These are phyloP conservation scores for Fusarium coicis DNA, from an alignment of 2,329 filamentous ascomycete species.

Conservation along the genomic window DNA sequence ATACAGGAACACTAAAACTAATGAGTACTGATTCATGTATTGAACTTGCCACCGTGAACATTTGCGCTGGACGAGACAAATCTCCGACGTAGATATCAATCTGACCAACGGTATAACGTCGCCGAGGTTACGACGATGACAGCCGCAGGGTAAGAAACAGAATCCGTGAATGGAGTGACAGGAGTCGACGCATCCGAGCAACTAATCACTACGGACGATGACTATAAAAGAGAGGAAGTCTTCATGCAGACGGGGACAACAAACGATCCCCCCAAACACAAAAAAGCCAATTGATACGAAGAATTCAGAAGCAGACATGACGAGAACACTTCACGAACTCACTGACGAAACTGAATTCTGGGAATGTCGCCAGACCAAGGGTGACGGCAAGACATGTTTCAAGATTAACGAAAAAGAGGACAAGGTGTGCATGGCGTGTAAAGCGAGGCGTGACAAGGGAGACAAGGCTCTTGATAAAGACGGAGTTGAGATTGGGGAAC, in stretches of 20 bases:
- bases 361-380: background rate
- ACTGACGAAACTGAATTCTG: background rate
- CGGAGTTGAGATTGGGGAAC: background rate
- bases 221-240: fast-evolving
- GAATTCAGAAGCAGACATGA: background rate
- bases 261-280: fast-evolving
- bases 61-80: fast-evolving
- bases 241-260: fast-evolving
- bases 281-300: fast-evolving
- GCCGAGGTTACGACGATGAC: fast-evolving
- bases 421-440: background rate
- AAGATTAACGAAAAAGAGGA: background rate
- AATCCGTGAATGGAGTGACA: fast-evolving
- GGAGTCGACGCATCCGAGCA: background rate
- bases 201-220: background rate
- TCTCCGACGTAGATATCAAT: too few relatives aligned
- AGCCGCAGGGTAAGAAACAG: fast-evolving
- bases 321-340: background rate
- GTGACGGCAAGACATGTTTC: background rate
- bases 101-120: fast-evolving
- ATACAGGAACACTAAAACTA: background rate
- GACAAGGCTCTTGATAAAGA: background rate
- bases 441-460: background rate
- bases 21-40: background rate
- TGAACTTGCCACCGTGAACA: fast-evolving